A percentile compares a stretch with the other conserved stretches of the same genome.
phyloP scores from a whole-genome alignment of 164 flowering plant species.

The Houttuynia cordata region DNA sequence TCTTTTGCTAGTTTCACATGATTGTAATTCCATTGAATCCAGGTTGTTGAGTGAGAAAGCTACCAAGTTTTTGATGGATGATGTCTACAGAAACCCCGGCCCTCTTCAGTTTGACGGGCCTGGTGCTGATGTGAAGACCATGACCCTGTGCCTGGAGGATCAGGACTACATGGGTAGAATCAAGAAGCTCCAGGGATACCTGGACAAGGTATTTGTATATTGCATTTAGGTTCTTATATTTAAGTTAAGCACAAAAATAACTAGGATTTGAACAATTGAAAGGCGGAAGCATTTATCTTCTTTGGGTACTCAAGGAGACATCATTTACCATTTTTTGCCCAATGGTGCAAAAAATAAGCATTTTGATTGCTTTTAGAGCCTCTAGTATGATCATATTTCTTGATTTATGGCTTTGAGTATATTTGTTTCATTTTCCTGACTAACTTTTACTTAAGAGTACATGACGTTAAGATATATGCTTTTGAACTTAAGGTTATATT shows the following conservation, averaged over 20 bases:
- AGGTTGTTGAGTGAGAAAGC: slow-evolving; percentile 85
- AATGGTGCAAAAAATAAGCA: neutral
- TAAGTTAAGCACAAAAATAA: no score
- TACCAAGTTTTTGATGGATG: slow-evolving; percentile 65
- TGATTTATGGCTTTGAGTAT: no score
- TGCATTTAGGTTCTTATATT: no score
- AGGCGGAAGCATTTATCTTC: neutral
- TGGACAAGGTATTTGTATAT: slow-evolving; percentile 19
- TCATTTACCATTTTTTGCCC: neutral
- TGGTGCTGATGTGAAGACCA: slow-evolving; percentile 52
- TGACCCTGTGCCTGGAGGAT: slow-evolving; percentile 12
- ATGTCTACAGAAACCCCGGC: slow-evolving; percentile 92
- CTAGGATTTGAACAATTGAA: neutral
- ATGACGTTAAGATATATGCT: no score
- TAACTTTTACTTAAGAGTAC: no score
- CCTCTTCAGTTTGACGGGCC: slow-evolving; percentile 98
- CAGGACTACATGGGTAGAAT: slow-evolving; percentile 24
- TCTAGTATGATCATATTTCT: neutral
- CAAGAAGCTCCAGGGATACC: slow-evolving; percentile 21
- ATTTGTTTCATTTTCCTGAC: no score
- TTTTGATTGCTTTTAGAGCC: no score
- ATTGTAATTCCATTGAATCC: slow-evolving; percentile 10
- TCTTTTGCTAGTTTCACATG: neutral
- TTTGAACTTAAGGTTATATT: no score
- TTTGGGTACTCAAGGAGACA: neutral